A percentile compares a stretch with the other conserved stretches of the same genome.
phyloP scores from a whole-genome alignment of 768 basidiomycete genomes.

The Hydnomerulius pinastri region DNA sequence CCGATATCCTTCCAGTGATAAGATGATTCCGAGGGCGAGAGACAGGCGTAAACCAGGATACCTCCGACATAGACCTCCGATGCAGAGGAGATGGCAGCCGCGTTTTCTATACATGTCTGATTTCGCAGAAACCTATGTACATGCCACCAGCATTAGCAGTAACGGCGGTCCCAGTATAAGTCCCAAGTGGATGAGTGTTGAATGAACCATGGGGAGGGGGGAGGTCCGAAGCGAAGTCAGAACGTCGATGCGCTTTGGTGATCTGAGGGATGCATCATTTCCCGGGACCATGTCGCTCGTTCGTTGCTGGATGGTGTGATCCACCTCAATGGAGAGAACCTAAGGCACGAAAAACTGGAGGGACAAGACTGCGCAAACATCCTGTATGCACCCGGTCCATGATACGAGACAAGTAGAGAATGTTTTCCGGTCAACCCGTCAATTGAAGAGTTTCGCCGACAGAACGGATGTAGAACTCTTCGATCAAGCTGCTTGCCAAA shows the following conservation, averaged over 20 bases:
- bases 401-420: too few species aligned
- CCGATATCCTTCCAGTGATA: slow-evolving; percentile 43
- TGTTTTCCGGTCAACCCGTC: too few species aligned
- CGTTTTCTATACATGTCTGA: slow-evolving; percentile 39
- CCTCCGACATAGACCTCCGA: slow-evolving; percentile 49
- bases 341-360: not conserved
- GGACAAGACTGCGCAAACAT: not conserved
- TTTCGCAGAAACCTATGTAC: not conserved
- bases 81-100: slow-evolving; percentile 38
- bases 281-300: not conserved
- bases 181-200: not conserved
- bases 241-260: not conserved
- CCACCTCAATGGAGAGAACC: not conserved
- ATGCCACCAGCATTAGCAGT: not conserved
- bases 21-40: slow-evolving; percentile 6
- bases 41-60: slow-evolving; percentile 14
- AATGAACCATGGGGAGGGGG: not conserved
- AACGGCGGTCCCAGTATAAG: not conserved
- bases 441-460: not conserved
- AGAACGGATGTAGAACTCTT: not conserved
- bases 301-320: too few species aligned
- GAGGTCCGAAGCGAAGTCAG: too few species aligned
- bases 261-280: not conserved
- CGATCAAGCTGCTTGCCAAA: not conserved
- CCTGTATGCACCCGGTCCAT: not conserved